Evolutionary conservation across 2,329 filamentous ascomycete species (phyloP).

Genomic region (Nigrospora oryzae): DNA sequence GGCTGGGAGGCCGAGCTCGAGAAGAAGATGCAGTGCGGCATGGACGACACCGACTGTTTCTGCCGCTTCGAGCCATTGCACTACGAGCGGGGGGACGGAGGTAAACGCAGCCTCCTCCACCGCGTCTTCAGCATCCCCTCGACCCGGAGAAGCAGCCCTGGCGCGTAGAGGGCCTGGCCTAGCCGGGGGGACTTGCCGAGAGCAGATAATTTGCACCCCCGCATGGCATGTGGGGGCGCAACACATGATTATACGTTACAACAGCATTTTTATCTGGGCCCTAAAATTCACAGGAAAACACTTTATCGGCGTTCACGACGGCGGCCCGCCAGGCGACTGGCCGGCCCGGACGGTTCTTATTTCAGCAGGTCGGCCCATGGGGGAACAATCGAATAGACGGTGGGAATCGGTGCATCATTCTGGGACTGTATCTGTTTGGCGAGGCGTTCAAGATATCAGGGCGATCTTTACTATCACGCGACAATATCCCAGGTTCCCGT

Average conservation of each 20-base stretch:
- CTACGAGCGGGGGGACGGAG: conserved; percentile 16
- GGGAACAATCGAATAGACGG: background rate
- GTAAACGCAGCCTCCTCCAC: conserved; percentile 27
- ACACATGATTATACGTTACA: background rate
- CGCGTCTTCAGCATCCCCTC: conserved; percentile 25
- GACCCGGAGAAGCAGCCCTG: conserved; percentile 6
- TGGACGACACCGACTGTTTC: conserved; percentile 7
- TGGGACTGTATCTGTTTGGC: conserved; percentile 2
- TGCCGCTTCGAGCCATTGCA: conserved; percentile 14
- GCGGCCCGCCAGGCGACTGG: background rate
- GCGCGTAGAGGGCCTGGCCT: background rate
- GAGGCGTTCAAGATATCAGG: conserved; percentile 4
- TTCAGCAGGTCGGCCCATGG: too few species aligned
- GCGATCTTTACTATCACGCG: background rate
- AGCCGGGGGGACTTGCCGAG: too few species aligned
- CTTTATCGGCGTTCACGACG: background rate
- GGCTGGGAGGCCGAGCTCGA: conserved; percentile 46
- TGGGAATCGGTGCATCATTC: background rate
- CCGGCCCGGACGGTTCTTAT: too few species aligned
- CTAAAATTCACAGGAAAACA: conserved; percentile 1
- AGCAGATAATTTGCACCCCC: too few species aligned
- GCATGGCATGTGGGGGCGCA: too few species aligned
- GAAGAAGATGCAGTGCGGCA: conserved; percentile 15
- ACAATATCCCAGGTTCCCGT: conserved; percentile 5
- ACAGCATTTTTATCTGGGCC: background rate